phyloP scores from a whole-genome alignment of 192 early-diverging fungal species.

The Coemansia sp. region DNA sequence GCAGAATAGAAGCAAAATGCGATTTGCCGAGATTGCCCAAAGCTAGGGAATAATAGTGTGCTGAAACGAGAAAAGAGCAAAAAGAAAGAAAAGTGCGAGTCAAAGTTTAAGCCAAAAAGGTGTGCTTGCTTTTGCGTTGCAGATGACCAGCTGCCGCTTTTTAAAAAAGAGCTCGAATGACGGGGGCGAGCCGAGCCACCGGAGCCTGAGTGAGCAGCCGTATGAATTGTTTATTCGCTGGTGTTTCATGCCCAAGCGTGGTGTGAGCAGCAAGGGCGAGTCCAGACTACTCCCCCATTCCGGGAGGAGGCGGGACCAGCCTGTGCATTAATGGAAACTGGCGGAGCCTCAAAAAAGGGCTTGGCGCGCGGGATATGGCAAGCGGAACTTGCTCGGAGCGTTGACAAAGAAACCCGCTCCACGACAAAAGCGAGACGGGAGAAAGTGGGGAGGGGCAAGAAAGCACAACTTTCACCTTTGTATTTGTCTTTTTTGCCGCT shows the following conservation, averaged over 20 bases:
- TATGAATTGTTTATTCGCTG: no score
- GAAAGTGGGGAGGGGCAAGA: background rate
- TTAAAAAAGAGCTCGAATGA: background rate
- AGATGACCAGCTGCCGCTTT: no score
- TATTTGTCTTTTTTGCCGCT: background rate
- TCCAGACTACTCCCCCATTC: background rate
- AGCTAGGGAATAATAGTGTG: background rate
- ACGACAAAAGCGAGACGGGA: no score
- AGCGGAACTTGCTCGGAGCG: background rate
- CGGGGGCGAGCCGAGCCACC: background rate
- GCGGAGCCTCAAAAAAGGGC: background rate
- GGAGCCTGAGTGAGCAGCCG: background rate
- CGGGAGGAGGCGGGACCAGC: background rate
- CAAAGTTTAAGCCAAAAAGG: background rate
- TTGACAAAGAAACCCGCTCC: no score
- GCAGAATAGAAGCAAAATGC: conserved; percentile 1
- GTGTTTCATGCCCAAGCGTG: background rate
- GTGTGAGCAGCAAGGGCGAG: background rate
- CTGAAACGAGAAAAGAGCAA: background rate
- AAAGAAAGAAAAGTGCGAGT: background rate
- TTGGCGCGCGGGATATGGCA: background rate
- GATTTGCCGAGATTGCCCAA: background rate
- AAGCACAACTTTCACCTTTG: background rate
- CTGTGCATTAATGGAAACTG: background rate
- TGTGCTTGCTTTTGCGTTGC: no score